Evolutionary conservation across 306 rosid species (phyloP), one percentile per base, ranked within the genome.

Genomic region (Acmispon strigosus): DNA sequence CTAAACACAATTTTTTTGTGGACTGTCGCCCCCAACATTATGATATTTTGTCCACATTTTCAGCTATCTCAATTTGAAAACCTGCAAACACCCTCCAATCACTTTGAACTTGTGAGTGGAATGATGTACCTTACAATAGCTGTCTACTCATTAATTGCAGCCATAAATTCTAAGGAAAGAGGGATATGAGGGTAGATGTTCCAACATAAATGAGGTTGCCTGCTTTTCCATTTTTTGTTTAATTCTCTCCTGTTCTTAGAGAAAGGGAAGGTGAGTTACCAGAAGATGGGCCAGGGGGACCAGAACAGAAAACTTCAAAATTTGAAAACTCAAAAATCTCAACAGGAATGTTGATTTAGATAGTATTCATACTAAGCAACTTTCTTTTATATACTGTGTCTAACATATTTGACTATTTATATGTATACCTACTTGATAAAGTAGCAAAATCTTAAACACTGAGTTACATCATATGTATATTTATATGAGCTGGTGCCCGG

Each of bases 141-240:
- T 55, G 85, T 55, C 77, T 34, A 54, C 45, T 62, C 80, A 75
- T 76, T 77, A 57, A 85, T 76, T 48, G 58, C 60, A 56, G 78
- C 62, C 81, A 77, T 86, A 84, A 87, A 87, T 84, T 69, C 71
- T 2, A 20, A 68, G 73, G 7, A 54, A 55, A 66, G 59, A 69
- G 68, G 52, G 73, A 75, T 34, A 18, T 44, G 49, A 37, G 44
- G 72, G 86, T 80, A 50, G 96, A 69, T 82, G 24, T 34, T 62
- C 29, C 32, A 74, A 43, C 72, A 84, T 84, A 62, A 78, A 81
- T 86, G 86, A 36, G 48, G 44, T 58, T 67, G 14, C 61, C 36
- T 50, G 10, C 43, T 52, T 52, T 50, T 73, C 24, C 56, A 22
- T 70, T 50, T 18, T 56, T 17, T 14, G 22, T 48, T 14, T 3